Evolutionary conservation across 2,329 filamentous ascomycete species (phyloP), one percentile per base, ranked within the genome.

Genomic region (Nigrograna mackinnonii): DNA sequence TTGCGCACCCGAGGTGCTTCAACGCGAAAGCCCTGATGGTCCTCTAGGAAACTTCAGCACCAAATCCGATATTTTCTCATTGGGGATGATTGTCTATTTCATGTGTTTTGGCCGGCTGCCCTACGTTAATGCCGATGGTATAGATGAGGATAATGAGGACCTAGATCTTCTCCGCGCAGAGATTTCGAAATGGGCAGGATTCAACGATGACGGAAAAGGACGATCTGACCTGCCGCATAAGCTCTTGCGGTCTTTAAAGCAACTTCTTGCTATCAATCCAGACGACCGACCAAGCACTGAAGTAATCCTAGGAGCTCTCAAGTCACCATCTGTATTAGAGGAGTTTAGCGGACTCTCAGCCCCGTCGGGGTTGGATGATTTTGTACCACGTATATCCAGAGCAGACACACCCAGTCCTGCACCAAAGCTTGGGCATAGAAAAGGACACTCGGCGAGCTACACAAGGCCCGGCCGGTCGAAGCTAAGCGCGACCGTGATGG

Each of bases 81-180:
- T 99, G 0, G 94, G 94, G 36, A 96, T 99, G 92, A 97, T 97
- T 42, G 79, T 99, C 3, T 95, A 97, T 67, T 99, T 99, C 62
- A 87, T 99, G 78, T 99, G 94, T 66, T 99, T 99, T 64, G 89
- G 87, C 2, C 80, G 86, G 35, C 78, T 99, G 9, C 94, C 94
- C 0, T 99, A 97, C 62, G 77, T 73, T 18, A 88, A 86, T 55
- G 89, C 91, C 39, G 92, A 97, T 62, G 79, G 86, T 3, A 78
- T 95, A 17, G 83, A 96, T 46, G 92, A 97, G 66, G 92, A 97
- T 61, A 84, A 90, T 41, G 94, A 99, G 64, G 91, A 97, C 52
- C 77, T 96, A 4, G 91, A 96, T 55, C 76, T 85, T 52, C 78
- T 99, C 21, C 83, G 91, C 31, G 86, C 79, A 3, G 94, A 99